These are phyloP conservation scores for Kazachstania sp. DNA, from an alignment of 1,139 yeast genomes.

Conservation along the genomic window DNA sequence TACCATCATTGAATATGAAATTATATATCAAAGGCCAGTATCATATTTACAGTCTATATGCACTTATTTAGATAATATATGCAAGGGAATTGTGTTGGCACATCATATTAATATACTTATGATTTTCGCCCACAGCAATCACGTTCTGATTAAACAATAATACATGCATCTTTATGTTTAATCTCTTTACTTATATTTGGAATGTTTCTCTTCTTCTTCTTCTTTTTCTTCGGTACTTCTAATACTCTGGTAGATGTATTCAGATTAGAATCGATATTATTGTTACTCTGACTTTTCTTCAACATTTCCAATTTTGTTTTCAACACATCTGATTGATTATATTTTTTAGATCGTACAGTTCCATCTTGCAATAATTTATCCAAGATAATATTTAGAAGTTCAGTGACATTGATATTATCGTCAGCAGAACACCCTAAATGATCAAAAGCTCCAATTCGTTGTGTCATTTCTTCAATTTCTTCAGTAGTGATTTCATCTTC, in stretches of 20 bases:
- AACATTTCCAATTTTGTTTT: not conserved
- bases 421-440: constrained; percentile 78
- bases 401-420: not conserved
- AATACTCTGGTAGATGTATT: not conserved
- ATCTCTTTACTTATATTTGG: not conserved
- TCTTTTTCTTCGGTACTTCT: not conserved
- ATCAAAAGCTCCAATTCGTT: constrained; percentile 62
- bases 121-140: too few species aligned
- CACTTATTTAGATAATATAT: not conserved
- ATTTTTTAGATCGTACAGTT: not conserved
- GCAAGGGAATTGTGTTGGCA: not conserved
- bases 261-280: not conserved
- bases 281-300: not conserved
- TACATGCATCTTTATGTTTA: not conserved
- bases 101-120: not conserved
- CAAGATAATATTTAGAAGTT: not conserved
- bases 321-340: not conserved
- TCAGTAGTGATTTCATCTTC: constrained; percentile 14
- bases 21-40: too few species aligned
- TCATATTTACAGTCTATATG: too few species aligned
- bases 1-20: too few species aligned
- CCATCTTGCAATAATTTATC: not conserved
- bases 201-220: not conserved
- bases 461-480: constrained; percentile 40
- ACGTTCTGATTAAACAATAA: not conserved